phyloP scores from a whole-genome alignment of 306 rosid genomes.

The Cicer arietinum region DNA sequence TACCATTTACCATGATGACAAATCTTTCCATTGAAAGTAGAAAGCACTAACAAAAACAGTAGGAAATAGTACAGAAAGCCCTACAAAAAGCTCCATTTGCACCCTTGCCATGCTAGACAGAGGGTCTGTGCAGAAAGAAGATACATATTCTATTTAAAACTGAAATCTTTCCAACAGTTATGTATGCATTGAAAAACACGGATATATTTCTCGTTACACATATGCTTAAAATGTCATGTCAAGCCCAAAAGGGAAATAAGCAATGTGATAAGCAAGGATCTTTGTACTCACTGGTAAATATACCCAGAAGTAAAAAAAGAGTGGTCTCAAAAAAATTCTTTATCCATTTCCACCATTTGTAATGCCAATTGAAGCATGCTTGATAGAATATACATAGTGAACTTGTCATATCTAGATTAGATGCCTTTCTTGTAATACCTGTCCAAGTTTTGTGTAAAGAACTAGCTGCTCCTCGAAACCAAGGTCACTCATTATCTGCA shows the following conservation, averaged over 20 bases:
- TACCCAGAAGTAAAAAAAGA: neutral
- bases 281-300: slow-evolving; percentile 16
- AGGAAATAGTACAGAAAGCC: slow-evolving; percentile 16
- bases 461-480: slow-evolving; percentile 76
- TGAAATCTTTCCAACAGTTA: slow-evolving; percentile 15
- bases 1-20: neutral
- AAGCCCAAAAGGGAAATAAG: slow-evolving; percentile 35
- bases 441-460: slow-evolving; percentile 70
- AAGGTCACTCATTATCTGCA: slow-evolving; percentile 80
- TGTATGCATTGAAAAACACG: slow-evolving; percentile 25
- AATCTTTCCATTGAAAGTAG: slow-evolving; percentile 8
- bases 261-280: slow-evolving; percentile 19
- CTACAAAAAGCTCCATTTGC: slow-evolving; percentile 4
- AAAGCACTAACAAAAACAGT: slow-evolving; percentile 7
- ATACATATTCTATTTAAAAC: neutral
- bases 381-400: slow-evolving; percentile 41
- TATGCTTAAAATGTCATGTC: slow-evolving; percentile 21
- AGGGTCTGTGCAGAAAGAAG: neutral
- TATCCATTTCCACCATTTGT: slow-evolving; percentile 35
- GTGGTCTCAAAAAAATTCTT: slow-evolving; percentile 5
- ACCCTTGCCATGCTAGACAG: slow-evolving; percentile 3
- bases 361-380: slow-evolving; percentile 37
- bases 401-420: slow-evolving; percentile 42
- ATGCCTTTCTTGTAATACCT: slow-evolving; percentile 63
- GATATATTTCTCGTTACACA: neutral